Evolutionary conservation across 345 rosid genomes (phyloP), one percentile per base, ranked within the genome.

Genomic region (Carallia pectinifolia): DNA sequence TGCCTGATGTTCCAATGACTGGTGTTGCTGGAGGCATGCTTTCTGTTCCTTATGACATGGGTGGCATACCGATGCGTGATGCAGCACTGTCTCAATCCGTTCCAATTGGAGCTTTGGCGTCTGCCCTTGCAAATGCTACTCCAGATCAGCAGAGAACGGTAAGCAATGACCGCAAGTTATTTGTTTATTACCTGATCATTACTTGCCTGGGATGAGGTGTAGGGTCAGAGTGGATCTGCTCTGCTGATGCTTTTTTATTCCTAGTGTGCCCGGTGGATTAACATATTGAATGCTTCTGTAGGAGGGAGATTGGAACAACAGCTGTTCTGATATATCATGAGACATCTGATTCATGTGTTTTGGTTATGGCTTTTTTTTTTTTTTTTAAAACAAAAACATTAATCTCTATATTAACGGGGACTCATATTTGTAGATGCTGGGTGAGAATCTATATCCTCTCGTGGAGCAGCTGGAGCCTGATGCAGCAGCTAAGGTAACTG

Each of bases 61-160:
- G 82, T 64, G 88, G 84, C 12, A 78, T 84, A 84, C 85, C 88
- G 7, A 18, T 85, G 73, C 89, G 94, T 64, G 95, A 86, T 76
- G 77, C 89, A 62, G 64, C 81, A 18, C 64, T 74, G 63, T 80
- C 92, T 72, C 98, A 86, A 67, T 71, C 89, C 54, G 65, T 93
- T 70, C 97, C 97, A 1, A 86, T 94, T 40, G 90, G 89, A 61
- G 95, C 97, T 74, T 71, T 94, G 85, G 91, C 96, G 68, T 68
- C 89, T 71, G 85, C 89, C 5, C 97, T 94, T 61, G 98, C 98
- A 52, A 89, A 94, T 85, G 87, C 98, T 47, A 53, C 80, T 64
- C 91, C 96, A 19, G 97, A 91, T 47, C 90, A 88, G 75, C 98
- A 91, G 87, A 87, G 97, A 68, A 91, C 87, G 82, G 98, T 93